Conservation (phyloP, 2,329 filamentous ascomycete genomes). For the Exophiala sp. region DNA sequence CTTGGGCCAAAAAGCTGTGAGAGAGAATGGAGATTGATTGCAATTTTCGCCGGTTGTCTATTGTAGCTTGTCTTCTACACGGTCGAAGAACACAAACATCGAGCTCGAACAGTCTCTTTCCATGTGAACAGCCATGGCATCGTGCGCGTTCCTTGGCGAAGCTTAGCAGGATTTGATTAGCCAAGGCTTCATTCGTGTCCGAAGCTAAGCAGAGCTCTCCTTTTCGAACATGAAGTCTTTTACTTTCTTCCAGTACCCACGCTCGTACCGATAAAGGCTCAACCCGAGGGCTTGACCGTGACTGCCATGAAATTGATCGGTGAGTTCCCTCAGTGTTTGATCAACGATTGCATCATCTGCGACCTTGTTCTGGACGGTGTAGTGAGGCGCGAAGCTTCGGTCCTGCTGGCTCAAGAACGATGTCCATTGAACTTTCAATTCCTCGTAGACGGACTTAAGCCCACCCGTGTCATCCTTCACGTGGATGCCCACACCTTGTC, state of each 20-base stretch:
- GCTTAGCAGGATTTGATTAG: too few relatives aligned
- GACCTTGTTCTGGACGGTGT: slow-evolving; percentile 28
- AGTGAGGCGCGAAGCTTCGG: slow-evolving; percentile 21
- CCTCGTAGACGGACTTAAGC: slow-evolving; percentile 7
- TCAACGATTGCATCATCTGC: slow-evolving; percentile 14
- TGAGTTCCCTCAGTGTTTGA: slow-evolving; percentile 7
- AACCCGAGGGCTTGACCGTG: slow-evolving; percentile 14
- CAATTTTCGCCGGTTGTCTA: too few relatives aligned
- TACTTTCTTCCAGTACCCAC: slow-evolving; percentile 12
- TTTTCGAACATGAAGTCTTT: slow-evolving; percentile 4
- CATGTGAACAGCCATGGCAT: too few relatives aligned
- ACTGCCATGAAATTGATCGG: slow-evolving; percentile 3
- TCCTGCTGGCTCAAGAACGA: slow-evolving; percentile 28
- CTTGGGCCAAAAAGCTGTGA: too few relatives aligned
- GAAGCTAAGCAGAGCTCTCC: neutral
- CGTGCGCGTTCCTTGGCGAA: too few relatives aligned
- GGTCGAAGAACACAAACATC: too few relatives aligned
- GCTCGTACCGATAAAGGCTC: slow-evolving; percentile 21
- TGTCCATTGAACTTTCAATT: slow-evolving; percentile 13
- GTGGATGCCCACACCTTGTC: slow-evolving; percentile 10
- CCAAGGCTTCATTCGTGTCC: too few relatives aligned
- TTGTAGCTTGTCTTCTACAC: too few relatives aligned
- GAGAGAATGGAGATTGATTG: too few relatives aligned
- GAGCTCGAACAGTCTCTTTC: too few relatives aligned
- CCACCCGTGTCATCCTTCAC: slow-evolving; percentile 8